Evolutionary conservation across 306 rosid genomes (phyloP), one percentile per base, ranked within the genome.

Genomic region (Castanea sativa): DNA sequence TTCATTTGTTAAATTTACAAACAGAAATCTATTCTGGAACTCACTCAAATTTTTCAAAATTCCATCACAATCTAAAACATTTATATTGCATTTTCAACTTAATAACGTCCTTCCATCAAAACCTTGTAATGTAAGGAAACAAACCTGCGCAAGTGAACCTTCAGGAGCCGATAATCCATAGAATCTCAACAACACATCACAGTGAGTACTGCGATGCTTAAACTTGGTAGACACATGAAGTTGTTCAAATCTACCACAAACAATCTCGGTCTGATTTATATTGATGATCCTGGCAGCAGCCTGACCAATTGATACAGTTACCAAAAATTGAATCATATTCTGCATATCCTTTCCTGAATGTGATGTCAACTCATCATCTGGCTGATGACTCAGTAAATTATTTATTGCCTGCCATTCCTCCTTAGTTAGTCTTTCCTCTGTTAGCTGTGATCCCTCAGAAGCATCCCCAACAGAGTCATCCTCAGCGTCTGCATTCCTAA

Each of bases 121-220:
- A 73, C 77, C 73, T 55, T 51, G 71, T 52, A 69, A 79, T 64
- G 72, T 18, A 83, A 4, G 68, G 73, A 76, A 74, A 83, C 87
- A 85, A 76, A 95, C 99, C 99, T 95, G 94, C n/a, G 97, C 88
- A 86, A 95, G 98, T 59, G 99, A 82, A 71, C 99, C 99, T 90
- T 95, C 99, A 41, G 97, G 99, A 6, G 94, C 92, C 76, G 90
- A 90, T 81, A 95, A 79, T 78, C 99, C 98, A 87, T 93, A 95
- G 83, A 82, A 95, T 75, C 88, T 92, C 84, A 95, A 84, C 30
- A 84, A 77, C 87, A 95, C 87, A 33, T 93, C 97, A 83, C 98
- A 93, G 78, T 91, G 89, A 67, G 88, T 88, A 83, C 99, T 95
- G 65, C 87, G 96, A 77, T 91, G 89, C 78, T 80, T 95, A 70